phyloP scores from a whole-genome alignment of 352 stramenopile genomes.

The Elongisporangium prolatum region DNA sequence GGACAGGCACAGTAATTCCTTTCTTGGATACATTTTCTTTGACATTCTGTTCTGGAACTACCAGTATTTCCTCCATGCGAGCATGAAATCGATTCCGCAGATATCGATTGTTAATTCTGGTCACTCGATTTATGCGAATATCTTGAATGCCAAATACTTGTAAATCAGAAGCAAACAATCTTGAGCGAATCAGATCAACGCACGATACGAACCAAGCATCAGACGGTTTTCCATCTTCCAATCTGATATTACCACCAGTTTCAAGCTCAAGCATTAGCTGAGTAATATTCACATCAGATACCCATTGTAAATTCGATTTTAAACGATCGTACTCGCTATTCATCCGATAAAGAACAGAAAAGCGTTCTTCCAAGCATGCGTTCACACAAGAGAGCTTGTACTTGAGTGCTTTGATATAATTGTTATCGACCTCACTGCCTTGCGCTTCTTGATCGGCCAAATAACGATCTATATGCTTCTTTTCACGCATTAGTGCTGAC shows the following conservation, averaged over 20 bases:
- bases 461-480: constrained; percentile 67
- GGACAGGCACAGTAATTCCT: constrained; percentile 47
- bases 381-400: constrained; percentile 44
- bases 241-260: constrained; percentile 87
- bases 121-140: constrained; percentile 77
- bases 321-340: constrained; percentile 62
- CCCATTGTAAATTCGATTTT: constrained; percentile 28
- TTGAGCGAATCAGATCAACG: constrained; percentile 73
- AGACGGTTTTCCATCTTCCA: constrained; percentile 79
- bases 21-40: constrained; percentile 85
- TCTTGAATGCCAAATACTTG: constrained; percentile 47
- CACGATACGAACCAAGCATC: constrained; percentile 87
- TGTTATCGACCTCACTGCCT: constrained; percentile 8
- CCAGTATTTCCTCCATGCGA: constrained; percentile 72
- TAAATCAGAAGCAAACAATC: constrained; percentile 58
- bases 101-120: constrained; percentile 86
- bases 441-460: constrained; percentile 12
- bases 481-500: constrained; percentile 31
- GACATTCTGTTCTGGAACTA: constrained; percentile 45
- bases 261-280: constrained; percentile 86
- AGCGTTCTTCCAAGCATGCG: constrained; percentile 34
- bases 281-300: constrained; percentile 72
- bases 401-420: constrained; percentile 14
- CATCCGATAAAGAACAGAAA: constrained; percentile 36
- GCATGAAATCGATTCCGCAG: constrained; percentile 85